Base-by-base conservation (phyloP, 83 land plant species). In the Picea mariana region DNA sequence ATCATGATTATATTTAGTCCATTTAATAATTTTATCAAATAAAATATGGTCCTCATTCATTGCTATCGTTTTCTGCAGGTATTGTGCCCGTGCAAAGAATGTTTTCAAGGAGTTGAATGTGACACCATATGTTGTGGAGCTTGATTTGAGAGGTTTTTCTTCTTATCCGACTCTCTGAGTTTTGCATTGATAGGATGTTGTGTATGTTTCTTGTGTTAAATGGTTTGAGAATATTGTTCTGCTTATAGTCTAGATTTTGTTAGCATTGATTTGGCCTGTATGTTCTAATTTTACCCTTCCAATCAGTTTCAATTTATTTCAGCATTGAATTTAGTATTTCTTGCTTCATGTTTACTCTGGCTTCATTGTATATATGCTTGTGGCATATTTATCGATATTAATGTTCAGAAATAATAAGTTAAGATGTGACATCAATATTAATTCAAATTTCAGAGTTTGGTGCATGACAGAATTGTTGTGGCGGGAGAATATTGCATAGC, bases 21-120 rank as follows among this genome's bases (percentile, higher is more conserved):
- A 55, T 55, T 55, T 12, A 55, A 55, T 55, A 55, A 55, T 3
- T 55, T 55, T 55, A 11, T 55, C 3, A 55, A 55, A 55, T 55
- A 55, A 12, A 55, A 55, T 55, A 55, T 12, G 15, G 58, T 3
- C 58, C 15, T 75, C 34, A 27, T 55, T 9, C 38, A 49, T 81
- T 55, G 49, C 23, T 62, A 80, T 40, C 15, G 58, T 55, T 73
- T 61, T 38, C 15, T 83, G 78, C 90, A 96, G 99, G 72, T 96
- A 92, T 76, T 96, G 97, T 81, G 86, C 81, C 83, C 86, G 91
- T 73, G 95, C 99, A 38, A 96, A 96, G 82, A 81, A 87, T 82
- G 94, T 96, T 27, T 94, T 96, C 68, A 85, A 85, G 55, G 92
- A 91, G 82, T 61, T 96, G 85, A 88, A 94, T 62, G 90, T 88